These are phyloP conservation scores for Wolfiporia cocos DNA, from an alignment of 1,284 basidiomycete genomes.

Conservation along the genomic window DNA sequence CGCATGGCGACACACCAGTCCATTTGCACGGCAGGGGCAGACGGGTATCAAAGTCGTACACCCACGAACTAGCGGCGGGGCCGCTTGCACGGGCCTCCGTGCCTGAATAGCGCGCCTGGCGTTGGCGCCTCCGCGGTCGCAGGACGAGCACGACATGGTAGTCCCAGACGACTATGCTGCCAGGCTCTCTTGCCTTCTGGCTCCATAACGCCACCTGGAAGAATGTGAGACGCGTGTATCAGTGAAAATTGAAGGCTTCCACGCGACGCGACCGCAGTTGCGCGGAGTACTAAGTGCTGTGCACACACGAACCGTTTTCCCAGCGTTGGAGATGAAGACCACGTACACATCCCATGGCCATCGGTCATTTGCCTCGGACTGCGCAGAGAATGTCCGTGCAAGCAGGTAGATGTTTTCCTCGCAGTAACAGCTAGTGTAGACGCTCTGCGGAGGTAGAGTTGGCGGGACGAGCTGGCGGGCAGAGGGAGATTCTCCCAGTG, in stretches of 20 bases:
- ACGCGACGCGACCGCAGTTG: no score
- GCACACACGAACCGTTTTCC: conserved; percentile 42
- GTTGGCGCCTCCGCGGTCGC: conserved; percentile 20
- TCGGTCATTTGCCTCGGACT: conserved; percentile 14
- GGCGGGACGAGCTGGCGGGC: no score
- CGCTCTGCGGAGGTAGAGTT: conserved; percentile 21
- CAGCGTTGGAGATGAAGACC: conserved; percentile 62
- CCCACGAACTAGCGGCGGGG: no score
- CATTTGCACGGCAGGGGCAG: conserved; percentile 43
- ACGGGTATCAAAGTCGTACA: conserved; percentile 61
- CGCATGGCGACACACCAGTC: conserved; percentile 37
- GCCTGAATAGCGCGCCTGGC: no score
- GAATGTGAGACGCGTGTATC: not conserved
- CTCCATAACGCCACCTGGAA: conserved; percentile 58
- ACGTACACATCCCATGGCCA: conserved; percentile 44
- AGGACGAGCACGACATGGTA: conserved; percentile 67
- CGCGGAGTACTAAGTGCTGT: conserved; percentile 1
- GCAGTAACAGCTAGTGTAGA: conserved; percentile 45
- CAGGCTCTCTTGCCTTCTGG: conserved; percentile 45
- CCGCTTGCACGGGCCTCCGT: no score
- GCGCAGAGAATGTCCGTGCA: conserved; percentile 34
- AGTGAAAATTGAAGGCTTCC: no score
- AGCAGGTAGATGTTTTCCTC: conserved; percentile 73
- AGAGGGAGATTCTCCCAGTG: no score
- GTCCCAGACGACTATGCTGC: conserved; percentile 57